phyloP scores from a whole-genome alignment of 192 early-diverging fungal genomes.

The Coemansia aciculifera region DNA sequence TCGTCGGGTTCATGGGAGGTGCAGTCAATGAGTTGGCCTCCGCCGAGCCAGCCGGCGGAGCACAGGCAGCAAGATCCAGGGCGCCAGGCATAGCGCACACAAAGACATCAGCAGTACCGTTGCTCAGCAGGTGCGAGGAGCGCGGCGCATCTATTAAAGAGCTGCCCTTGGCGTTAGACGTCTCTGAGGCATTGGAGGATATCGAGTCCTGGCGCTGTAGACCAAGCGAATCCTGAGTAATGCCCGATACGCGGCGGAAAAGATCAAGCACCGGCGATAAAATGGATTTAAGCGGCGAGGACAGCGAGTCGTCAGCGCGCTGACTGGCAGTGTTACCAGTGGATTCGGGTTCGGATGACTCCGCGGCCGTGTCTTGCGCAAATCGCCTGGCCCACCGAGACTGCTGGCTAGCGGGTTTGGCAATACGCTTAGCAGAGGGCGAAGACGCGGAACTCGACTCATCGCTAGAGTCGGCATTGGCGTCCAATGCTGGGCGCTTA shows the following conservation, averaged over 20 bases:
- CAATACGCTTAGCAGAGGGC: background rate
- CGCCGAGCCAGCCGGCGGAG: constrained; percentile 20
- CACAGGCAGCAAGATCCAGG: background rate
- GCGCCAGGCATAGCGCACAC: constrained; percentile 11
- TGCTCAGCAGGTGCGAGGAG: constrained; percentile 10
- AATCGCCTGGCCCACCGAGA: constrained; percentile 19
- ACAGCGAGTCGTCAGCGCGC: constrained; percentile 6
- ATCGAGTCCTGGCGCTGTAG: constrained; percentile 22
- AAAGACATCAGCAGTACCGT: background rate
- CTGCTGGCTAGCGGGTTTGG: background rate
- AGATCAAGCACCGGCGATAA: constrained; percentile 45
- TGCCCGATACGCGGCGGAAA: constrained; percentile 49
- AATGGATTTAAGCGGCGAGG: constrained; percentile 51
- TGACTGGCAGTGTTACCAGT: background rate
- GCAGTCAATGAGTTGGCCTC: constrained; percentile 48
- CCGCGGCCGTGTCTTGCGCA: background rate
- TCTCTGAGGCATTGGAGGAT: background rate
- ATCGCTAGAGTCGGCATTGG: constrained; percentile 1
- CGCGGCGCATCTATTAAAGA: background rate
- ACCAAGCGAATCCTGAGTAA: constrained; percentile 28
- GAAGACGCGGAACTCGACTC: constrained; percentile 8
- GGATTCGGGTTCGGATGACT: background rate
- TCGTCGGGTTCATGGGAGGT: constrained; percentile 52
- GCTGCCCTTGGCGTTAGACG: background rate
- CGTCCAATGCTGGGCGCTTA: background rate